Conservation (phyloP, 192 early-diverging fungal species). For the Endogone sp. region DNA sequence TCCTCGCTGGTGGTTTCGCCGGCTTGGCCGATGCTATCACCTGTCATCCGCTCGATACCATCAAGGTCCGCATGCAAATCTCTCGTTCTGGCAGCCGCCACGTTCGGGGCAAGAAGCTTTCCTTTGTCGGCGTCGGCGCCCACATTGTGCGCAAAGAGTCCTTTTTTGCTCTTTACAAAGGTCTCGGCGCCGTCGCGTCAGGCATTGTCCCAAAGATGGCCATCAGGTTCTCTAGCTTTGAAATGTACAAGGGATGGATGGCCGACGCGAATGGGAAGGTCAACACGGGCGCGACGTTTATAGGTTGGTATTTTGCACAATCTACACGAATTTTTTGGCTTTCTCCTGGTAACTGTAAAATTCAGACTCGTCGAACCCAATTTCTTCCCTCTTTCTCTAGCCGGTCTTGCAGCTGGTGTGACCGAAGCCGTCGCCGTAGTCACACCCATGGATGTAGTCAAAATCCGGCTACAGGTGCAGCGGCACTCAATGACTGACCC, state of each 20-base stretch:
- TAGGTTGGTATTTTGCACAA: conserved; percentile 64
- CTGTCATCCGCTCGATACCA: conserved; percentile 95
- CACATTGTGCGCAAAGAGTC: conserved; percentile 87
- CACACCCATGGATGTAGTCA: conserved; percentile 99
- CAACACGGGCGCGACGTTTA: conserved; percentile 63
- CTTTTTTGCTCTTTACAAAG: conserved; percentile 91
- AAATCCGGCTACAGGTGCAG: conserved; percentile 97
- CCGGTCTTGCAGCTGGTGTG: conserved; percentile 87
- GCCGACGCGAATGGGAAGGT: conserved; percentile 64
- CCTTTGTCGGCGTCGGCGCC: conserved; percentile 78
- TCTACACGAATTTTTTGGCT: too few species aligned
- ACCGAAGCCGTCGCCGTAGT: conserved; percentile 97
- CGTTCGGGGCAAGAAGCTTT: conserved; percentile 32
- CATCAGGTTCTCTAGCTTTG: conserved; percentile 96
- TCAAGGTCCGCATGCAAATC: conserved; percentile 97
- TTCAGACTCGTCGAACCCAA: too few species aligned
- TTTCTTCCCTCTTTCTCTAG: conserved; percentile 29
- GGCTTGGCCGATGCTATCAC: conserved; percentile 88
- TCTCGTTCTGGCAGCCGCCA: conserved; percentile 59
- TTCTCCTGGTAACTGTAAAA: too few species aligned
- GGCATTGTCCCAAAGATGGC: conserved; percentile 99
- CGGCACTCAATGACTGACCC: conserved; percentile 95
- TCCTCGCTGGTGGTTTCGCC: conserved; percentile 86
- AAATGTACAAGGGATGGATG: conserved; percentile 84
- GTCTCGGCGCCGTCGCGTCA: conserved; percentile 91